A percentile compares a stretch with the other conserved stretches of the same genome.
phyloP scores from a whole-genome alignment of 2,329 filamentous ascomycete species.

The Cylindrodendrum hubeiense region DNA sequence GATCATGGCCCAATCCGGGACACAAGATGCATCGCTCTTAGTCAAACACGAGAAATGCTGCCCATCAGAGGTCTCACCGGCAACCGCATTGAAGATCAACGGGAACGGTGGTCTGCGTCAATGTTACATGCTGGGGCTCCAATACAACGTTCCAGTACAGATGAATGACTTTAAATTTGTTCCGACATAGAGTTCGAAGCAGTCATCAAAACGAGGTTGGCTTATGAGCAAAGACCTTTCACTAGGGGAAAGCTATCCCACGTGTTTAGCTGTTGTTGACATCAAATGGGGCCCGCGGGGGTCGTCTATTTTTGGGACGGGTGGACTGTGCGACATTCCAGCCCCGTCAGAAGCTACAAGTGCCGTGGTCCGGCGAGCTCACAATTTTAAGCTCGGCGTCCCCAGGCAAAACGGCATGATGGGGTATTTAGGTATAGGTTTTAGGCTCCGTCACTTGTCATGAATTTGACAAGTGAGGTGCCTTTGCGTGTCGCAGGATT shows the following conservation, averaged over 20 bases:
- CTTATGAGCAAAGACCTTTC: background rate
- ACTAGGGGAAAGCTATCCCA: background rate
- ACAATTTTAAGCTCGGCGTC: background rate
- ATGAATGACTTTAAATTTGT: background rate
- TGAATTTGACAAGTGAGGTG: background rate
- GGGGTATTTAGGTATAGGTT: background rate
- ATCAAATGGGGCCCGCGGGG: constrained; percentile 3
- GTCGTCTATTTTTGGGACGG: background rate
- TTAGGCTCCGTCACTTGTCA: background rate
- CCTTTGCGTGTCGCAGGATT: background rate
- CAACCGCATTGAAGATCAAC: background rate
- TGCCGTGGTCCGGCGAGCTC: background rate
- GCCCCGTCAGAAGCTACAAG: background rate
- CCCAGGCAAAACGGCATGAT: background rate
- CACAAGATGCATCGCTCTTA: background rate
- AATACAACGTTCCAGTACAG: background rate
- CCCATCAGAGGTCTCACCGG: background rate
- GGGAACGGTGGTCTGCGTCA: background rate
- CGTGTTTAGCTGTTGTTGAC: constrained; percentile 7
- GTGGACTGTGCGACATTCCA: constrained; percentile 4
- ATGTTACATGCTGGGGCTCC: background rate
- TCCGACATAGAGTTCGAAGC: background rate
- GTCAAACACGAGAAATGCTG: constrained; percentile 8
- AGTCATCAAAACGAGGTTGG: background rate
- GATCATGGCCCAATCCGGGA: background rate